Evolutionary conservation across 2,329 filamentous ascomycete species (phyloP).

Genomic region (Sphaceloma murrayae): DNA sequence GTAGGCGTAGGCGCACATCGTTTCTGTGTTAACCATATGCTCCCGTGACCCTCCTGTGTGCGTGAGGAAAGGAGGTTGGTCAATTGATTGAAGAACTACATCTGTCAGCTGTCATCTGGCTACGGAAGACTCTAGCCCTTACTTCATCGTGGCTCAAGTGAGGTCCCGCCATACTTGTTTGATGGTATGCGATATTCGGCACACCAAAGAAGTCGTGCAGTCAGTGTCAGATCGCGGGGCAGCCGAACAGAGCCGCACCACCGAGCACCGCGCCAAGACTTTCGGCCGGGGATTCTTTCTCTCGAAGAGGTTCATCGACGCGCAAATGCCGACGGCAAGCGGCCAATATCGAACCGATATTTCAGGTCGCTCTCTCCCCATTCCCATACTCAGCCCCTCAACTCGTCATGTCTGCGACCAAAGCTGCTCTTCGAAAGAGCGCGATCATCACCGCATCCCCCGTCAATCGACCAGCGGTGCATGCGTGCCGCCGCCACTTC

Average conservation of each 20-base stretch:
- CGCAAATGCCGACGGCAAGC: too few species aligned
- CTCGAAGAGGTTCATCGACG: too few species aligned
- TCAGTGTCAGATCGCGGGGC: too few species aligned
- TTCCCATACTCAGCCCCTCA: too few species aligned
- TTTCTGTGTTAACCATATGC: constrained; percentile 68
- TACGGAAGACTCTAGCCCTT: constrained; percentile 14
- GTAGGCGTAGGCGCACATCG: constrained; percentile 44
- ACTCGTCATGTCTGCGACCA: constrained; percentile 36
- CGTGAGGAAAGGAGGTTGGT: constrained; percentile 56
- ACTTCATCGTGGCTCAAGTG: constrained; percentile 56
- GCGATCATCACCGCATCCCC: constrained; percentile 30
- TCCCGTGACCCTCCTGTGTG: constrained; percentile 61
- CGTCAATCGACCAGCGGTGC: constrained; percentile 25
- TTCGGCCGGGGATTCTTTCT: too few species aligned
- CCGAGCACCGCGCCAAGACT: too few species aligned
- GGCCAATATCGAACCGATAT: too few species aligned
- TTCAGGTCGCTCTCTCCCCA: too few species aligned
- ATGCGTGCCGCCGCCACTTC: constrained; percentile 26
- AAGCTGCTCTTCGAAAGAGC: constrained; percentile 30
- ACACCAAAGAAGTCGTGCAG: too few species aligned
- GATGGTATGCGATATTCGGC: too few species aligned
- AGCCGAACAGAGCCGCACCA: too few species aligned
- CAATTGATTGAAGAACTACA: constrained; percentile 64
- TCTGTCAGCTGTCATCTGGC: neutral
- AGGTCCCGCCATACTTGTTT: too few species aligned